Evolutionary conservation across 2,329 filamentous ascomycete species (phyloP), one percentile per base, ranked within the genome.

Genomic region (Pezicula carpinea): DNA sequence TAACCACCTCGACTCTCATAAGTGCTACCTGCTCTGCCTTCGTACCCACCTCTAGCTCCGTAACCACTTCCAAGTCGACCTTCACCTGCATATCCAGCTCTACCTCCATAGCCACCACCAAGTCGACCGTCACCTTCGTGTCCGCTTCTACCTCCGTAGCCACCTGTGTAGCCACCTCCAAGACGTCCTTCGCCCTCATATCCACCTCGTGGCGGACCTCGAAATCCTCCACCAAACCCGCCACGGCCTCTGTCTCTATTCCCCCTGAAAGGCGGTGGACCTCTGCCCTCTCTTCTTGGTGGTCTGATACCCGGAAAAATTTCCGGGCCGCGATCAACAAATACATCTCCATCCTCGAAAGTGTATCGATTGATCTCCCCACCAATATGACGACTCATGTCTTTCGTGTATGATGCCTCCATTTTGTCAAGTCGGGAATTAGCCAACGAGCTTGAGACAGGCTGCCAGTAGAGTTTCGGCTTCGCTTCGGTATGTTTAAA

Each of bases 281-380:
- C 46, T 45, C 62, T 65, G 47, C 58, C 61, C 29, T 69, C 68
- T 8, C 69, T 64, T 17, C 66, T 66, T 17, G 80, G 80, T 19
- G 79, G 80, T 19, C 80, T 70, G 50, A 85, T 82, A 14, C 80
- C 80, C 40, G 80, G 69, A 59, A 84, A 84, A 32, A 83, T 80
- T 62, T 90, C 87, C 14, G 80, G 80, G 13, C 86, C 87, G 45
- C 83, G 75, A 62, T 90, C 85, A 38, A 90, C 84, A 45, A 90
- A 80, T 5, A 66, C 60, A 50, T 83, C 79, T 1, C 73, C 75
- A 47, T 82, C 71, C 63, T 89, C 85, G 56, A 90, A 90, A 0
- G 83, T 85, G 62, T 88, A 89, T 26, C 86, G 75, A 61, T 87
- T 56, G 32, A 59, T 73, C 67, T 51, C 71, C 63, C 52, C 72